Evolutionary conservation across 73 alveolate species (phyloP), one percentile per base, ranked within the genome.

Genomic region (Paramecium sonneborni): DNA sequence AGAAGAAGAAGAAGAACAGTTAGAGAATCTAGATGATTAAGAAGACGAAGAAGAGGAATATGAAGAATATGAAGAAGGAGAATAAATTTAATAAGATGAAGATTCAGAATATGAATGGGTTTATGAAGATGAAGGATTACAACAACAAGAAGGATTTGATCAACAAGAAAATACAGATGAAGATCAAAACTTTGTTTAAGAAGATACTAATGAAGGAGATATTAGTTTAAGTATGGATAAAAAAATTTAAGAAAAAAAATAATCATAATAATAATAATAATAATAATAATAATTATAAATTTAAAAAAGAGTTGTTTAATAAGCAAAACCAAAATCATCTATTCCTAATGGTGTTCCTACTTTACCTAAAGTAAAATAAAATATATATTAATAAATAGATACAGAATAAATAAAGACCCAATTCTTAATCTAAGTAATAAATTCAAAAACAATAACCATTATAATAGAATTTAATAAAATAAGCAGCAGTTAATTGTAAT

Each of bases 161-260:
- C 20, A 32, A n/a, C 46, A 12, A 67, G 10, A 67, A 2, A 14
- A 67, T 7, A 67, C 84, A 67, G 84, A 67, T 67, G 84, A 72
- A 2, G 86, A 62, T 6, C 6, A 23, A 38, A 37, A 35, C 0
- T 32, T 38, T 21, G 32, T 72, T 11, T 72, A 72, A 7, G 86
- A 72, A 72, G 86, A 72, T 5, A 72, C 55, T 34, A 72, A 72
- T 34, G 86, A 72, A 72, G 86, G 86, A 35, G 86, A 72, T 72
- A 35, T 72, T 5, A 72, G 86, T 72, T 44, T 2, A 44, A 44
- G 57, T 35, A 35, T 35, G 43, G 43, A 35, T 35, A 6, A 35
- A 35, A 35, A 35, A 6, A 4, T 35, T 4, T 35, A 35, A 35
- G n/a, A n/a, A n/a, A n/a, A n/a, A n/a, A n/a, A n/a, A n/a, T n/a